Conservation (phyloP, 495 filamentous ascomycete species). For the Oleoguttula mirabilis region DNA sequence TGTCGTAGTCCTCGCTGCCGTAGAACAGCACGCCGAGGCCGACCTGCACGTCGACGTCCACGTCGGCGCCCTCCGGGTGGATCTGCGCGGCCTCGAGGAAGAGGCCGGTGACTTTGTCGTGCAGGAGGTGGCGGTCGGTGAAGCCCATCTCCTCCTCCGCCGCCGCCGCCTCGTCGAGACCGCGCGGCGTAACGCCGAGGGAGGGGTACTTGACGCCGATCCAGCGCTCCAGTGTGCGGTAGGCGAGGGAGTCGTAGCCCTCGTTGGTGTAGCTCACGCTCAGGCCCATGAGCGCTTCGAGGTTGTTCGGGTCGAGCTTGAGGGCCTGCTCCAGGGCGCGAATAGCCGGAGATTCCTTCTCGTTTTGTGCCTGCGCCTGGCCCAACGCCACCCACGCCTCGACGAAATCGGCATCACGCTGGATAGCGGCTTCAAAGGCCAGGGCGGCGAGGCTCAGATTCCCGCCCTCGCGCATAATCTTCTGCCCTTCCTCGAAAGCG, state of each 20-base stretch:
- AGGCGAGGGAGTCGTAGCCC: slow-evolving; percentile 92
- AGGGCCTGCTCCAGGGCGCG: slow-evolving; percentile 89
- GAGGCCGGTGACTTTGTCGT: slow-evolving; percentile 75
- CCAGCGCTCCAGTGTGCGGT: slow-evolving; percentile 95
- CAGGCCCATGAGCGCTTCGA: slow-evolving; percentile 84
- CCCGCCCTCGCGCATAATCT: slow-evolving; percentile 81
- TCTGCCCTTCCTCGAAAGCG: slow-evolving; percentile 80
- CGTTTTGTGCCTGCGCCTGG: slow-evolving; percentile 88
- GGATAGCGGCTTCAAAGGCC: slow-evolving; percentile 93
- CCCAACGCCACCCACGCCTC: slow-evolving; percentile 90
- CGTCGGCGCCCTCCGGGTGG: slow-evolving; percentile 71
- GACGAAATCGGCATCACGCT: slow-evolving; percentile 74
- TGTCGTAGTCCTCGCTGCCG: slow-evolving; percentile 92
- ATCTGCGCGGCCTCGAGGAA: slow-evolving; percentile 90
- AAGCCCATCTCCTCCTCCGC: slow-evolving; percentile 67
- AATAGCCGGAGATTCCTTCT: slow-evolving; percentile 96
- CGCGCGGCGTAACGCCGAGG: slow-evolving; percentile 38
- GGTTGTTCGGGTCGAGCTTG: slow-evolving; percentile 72
- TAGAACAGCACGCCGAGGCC: slow-evolving; percentile 97
- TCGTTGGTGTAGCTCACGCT: slow-evolving; percentile 99
- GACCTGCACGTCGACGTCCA: slow-evolving; percentile 98
- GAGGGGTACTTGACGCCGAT: slow-evolving; percentile 81
- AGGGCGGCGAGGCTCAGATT: slow-evolving; percentile 89
- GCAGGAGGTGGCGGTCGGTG: slow-evolving; percentile 80
- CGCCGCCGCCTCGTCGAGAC: slow-evolving; percentile 2